These are phyloP conservation scores for Exidia glandulosa DNA, from an alignment of 768 basidiomycete species.

Conservation along the genomic window DNA sequence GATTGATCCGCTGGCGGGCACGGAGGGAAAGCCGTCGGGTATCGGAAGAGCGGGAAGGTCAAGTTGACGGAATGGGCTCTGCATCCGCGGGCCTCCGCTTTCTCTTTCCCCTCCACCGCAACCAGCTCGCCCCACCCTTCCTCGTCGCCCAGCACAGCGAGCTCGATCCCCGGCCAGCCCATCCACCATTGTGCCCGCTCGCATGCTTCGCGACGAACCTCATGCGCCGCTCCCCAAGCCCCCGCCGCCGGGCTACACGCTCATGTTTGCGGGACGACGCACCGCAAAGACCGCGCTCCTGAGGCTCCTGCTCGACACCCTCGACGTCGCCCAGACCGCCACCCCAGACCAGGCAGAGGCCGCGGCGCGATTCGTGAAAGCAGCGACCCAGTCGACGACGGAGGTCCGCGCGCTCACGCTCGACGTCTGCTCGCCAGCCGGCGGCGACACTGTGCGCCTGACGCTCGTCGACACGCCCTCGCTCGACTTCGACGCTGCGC, in stretches of 20 bases:
- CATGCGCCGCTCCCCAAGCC: constrained; percentile 23
- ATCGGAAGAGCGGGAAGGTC: background rate
- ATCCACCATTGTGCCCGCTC: constrained; percentile 14
- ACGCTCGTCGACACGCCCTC: constrained; percentile 66
- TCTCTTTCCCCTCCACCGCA: constrained; percentile 23
- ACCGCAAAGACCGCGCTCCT: constrained; percentile 83
- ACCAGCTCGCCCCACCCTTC: constrained; percentile 48
- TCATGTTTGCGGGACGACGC: constrained; percentile 77
- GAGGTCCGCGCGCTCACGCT: constrained; percentile 3
- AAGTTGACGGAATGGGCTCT: constrained; percentile 29
- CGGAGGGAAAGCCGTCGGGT: no score
- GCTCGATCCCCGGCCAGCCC: constrained; percentile 10
- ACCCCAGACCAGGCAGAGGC: constrained; percentile 66
- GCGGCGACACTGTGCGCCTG: constrained; percentile 2
- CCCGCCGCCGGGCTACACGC: constrained; percentile 33
- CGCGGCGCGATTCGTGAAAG: constrained; percentile 62
- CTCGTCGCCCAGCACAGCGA: constrained; percentile 27
- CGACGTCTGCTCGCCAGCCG: background rate
- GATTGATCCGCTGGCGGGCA: background rate
- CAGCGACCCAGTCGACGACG: background rate
- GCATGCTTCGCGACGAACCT: constrained; percentile 16
- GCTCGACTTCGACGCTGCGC: constrained; percentile 59
- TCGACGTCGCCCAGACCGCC: constrained; percentile 48
- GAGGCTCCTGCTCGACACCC: constrained; percentile 74
- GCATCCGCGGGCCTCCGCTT: constrained; percentile 49